Evolutionary conservation across 495 filamentous ascomycete genomes (phyloP).

Genomic region (Cercophora scortea): DNA sequence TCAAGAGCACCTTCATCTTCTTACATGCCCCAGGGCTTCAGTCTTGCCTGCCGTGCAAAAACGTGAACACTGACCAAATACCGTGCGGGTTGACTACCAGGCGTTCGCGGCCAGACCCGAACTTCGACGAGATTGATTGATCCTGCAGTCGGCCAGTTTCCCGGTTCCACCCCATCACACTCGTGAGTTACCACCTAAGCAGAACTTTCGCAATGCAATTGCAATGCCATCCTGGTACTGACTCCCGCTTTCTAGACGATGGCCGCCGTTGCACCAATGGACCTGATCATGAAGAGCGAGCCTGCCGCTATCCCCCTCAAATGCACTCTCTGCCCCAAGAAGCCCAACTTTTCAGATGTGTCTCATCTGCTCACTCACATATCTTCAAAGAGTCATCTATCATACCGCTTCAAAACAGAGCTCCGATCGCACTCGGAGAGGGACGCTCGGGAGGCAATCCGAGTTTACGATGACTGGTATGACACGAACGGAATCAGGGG

Average conservation of each 20-base stretch:
- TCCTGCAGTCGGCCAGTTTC: slow-evolving; percentile 8
- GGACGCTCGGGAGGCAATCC: slow-evolving; percentile 39
- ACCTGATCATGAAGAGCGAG: slow-evolving; percentile 9
- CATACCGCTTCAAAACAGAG: slow-evolving; percentile 63
- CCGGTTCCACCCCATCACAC: background rate
- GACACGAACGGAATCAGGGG: slow-evolving; percentile 51
- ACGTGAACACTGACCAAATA: too few relatives aligned
- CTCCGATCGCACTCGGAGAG: slow-evolving; percentile 54
- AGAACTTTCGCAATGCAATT: slow-evolving; percentile 3
- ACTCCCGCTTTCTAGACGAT: slow-evolving; percentile 21
- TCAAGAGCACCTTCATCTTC: too few relatives aligned
- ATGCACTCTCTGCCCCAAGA: slow-evolving; percentile 74
- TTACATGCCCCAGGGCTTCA: background rate
- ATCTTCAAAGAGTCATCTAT: slow-evolving; percentile 75
- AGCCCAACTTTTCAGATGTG: slow-evolving; percentile 73
- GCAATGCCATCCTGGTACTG: slow-evolving; percentile 3
- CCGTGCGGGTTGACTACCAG: too few relatives aligned
- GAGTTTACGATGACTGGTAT: slow-evolving; percentile 66
- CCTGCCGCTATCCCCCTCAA: slow-evolving; percentile 47
- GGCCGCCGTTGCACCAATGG: slow-evolving; percentile 27
- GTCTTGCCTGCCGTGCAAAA: slow-evolving; percentile 11
- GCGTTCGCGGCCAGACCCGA: too few relatives aligned
- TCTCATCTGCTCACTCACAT: slow-evolving; percentile 87
- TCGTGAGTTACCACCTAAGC: slow-evolving; percentile 14
- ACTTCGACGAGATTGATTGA: slow-evolving; percentile 1